Percentiles rank a stretch among this genome's conserved stretches.
Conservation (phyloP, 192 early-diverging fungal genomes). For the Backusella mclennaniae region DNA sequence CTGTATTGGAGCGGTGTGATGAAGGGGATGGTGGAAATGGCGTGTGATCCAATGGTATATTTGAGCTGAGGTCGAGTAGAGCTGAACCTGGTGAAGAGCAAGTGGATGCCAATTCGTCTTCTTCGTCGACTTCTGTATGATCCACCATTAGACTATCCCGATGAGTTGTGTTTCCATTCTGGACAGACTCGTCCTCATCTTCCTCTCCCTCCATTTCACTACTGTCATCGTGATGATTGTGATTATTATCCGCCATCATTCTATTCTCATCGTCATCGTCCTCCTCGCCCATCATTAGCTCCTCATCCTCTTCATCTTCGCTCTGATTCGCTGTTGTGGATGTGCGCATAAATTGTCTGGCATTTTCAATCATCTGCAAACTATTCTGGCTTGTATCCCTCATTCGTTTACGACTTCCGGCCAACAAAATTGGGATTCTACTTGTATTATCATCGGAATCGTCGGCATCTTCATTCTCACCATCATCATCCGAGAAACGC, state of each 20-base stretch:
- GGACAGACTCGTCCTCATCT: background rate
- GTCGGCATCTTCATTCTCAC: background rate
- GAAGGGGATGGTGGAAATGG: background rate
- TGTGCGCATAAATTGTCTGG: background rate
- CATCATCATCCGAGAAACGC: background rate
- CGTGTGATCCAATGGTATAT: background rate
- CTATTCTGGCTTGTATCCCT: conserved; percentile 1
- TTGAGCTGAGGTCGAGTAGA: background rate
- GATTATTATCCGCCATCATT: background rate
- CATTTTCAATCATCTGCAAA: background rate
- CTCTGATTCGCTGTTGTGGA: background rate
- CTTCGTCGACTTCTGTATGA: conserved; percentile 19
- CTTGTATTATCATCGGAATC: conserved; percentile 9
- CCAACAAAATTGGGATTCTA: conserved; percentile 5
- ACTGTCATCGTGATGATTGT: background rate
- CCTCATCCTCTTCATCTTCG: conserved; percentile 2
- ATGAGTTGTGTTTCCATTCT: background rate
- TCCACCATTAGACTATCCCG: background rate
- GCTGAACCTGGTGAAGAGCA: conserved; percentile 24
- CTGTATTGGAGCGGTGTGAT: background rate
- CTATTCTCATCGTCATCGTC: background rate
- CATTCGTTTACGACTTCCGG: conserved; percentile 21
- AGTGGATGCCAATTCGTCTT: conserved; percentile 32
- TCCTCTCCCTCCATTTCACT: conserved; percentile 14
- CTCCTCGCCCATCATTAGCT: background rate